Evolutionary conservation across 192 early-diverging fungal genomes (phyloP), one percentile per base, ranked within the genome.

Genomic region (Cladochytrium replicatum): DNA sequence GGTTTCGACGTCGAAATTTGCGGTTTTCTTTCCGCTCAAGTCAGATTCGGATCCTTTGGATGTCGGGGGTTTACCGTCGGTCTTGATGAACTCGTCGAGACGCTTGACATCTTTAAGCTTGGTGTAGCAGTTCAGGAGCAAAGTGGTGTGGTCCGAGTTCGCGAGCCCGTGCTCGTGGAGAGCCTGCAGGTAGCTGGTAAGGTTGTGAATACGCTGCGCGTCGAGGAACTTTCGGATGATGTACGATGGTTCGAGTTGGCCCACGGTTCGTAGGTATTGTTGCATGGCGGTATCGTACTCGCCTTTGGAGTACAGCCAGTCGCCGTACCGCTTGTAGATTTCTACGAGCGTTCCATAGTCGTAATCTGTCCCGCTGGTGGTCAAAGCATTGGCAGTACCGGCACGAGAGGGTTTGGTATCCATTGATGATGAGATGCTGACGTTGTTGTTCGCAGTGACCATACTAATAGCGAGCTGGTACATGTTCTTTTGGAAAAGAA

Each of bases 101-200:
- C 81, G 53, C 40, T 75, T 74, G 13, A 88, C 82, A 63, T 91
- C 91, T 48, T 87, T 85, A 23, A 93, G 69, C 63, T 96, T 94
- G 4, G 93, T 91, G 61, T 99, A 99, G 71, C 95, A 99, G 61
- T 95, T 96, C 9, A 99, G 69, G 34, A 99, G 66, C 50, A 96
- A 65, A 1, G 95, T 98, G 0, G 95, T 98, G 61, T 98, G 95
- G 56, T 98, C 91, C 1, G 83, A 72, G 37, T 88, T 93, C 13
- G 92, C 95, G 25, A 95, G 72, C 6, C 81, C 77, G 3, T 77
- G 72, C 2, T 87, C 80, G 54, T 98, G 95, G 1, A 98, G 68
- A 34, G 83, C 83, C 67, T 96, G 87, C 34, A 98, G 67, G 52
- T 93, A 96, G 24, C 75, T 77, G 0, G 89, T 86, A 47, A 99